Conservation (phyloP, 2,329 filamentous ascomycete genomes). For the Aureobasidium zeae region DNA sequence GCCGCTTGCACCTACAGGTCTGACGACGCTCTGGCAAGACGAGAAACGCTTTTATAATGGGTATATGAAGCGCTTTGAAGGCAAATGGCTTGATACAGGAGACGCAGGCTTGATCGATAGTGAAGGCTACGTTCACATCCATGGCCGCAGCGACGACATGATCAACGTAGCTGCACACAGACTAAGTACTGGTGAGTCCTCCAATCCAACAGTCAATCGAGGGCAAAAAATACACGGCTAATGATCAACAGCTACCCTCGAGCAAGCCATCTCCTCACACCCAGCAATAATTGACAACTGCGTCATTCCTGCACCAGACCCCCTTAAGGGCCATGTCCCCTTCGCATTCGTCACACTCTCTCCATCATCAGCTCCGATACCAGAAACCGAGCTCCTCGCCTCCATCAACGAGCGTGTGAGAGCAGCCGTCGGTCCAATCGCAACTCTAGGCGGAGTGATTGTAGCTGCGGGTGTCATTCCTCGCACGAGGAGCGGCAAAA, state of each 20-base stretch:
- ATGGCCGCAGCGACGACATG: constrained; percentile 67
- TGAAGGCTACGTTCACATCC: constrained; percentile 53
- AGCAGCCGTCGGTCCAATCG: constrained; percentile 77
- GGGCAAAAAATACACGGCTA: background rate
- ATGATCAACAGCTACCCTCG: constrained; percentile 64
- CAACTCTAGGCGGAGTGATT: constrained; percentile 74
- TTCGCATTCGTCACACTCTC: constrained; percentile 71
- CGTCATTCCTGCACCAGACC: constrained; percentile 76
- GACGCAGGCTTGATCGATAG: constrained; percentile 80
- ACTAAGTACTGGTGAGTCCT: constrained; percentile 64
- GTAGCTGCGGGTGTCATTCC: constrained; percentile 81
- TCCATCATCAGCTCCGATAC: constrained; percentile 25
- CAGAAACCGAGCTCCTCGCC: constrained; percentile 39
- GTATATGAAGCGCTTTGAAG: constrained; percentile 73
- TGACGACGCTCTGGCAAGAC: constrained; percentile 78
- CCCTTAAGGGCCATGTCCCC: constrained; percentile 80
- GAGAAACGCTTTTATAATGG: constrained; percentile 76
- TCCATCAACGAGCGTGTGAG: constrained; percentile 68
- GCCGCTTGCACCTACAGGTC: constrained; percentile 76
- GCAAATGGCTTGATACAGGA: constrained; percentile 81
- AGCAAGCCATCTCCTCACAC: constrained; percentile 81
- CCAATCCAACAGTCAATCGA: background rate
- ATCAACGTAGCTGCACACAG: constrained; percentile 94
- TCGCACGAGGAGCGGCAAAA: constrained; percentile 88
- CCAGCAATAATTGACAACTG: constrained; percentile 72